Evolutionary conservation across 768 basidiomycete species (phyloP).

Genomic region (Pholiota microspora): DNA sequence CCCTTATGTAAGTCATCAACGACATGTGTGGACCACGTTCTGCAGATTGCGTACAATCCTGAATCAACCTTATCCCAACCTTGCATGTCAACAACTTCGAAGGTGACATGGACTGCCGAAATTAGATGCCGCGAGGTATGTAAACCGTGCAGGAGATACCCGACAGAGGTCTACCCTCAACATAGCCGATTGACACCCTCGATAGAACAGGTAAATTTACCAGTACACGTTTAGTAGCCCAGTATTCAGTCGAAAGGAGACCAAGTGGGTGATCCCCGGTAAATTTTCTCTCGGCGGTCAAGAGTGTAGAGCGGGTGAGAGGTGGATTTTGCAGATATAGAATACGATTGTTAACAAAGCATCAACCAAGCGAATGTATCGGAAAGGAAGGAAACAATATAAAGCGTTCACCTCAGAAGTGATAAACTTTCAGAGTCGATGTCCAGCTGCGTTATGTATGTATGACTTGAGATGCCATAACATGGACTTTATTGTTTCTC

Average conservation of each 20-base stretch:
- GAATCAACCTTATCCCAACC: background rate
- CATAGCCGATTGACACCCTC: background rate
- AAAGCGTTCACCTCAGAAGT: background rate
- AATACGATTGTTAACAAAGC: background rate
- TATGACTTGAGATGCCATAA: background rate
- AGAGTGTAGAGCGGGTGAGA: background rate
- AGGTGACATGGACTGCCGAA: conserved; percentile 1
- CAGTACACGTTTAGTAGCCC: background rate
- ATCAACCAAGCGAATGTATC: too few species aligned
- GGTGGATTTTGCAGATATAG: background rate
- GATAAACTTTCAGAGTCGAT: background rate
- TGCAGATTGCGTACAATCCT: background rate
- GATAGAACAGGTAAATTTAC: background rate
- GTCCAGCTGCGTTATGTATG: background rate
- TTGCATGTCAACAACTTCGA: conserved; percentile 3
- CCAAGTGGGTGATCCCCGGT: background rate
- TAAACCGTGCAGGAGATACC: conserved; percentile 3
- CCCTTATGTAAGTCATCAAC: conserved; percentile 5
- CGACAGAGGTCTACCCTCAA: background rate
- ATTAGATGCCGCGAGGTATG: conserved; percentile 2
- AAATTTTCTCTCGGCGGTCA: background rate
- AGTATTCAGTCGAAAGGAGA: background rate
- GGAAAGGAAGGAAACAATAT: background rate
- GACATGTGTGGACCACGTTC: conserved; percentile 1
- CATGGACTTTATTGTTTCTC: background rate